Evolutionary conservation across 805 yeast species (phyloP).

Genomic region (Sugiyamaella americana): DNA sequence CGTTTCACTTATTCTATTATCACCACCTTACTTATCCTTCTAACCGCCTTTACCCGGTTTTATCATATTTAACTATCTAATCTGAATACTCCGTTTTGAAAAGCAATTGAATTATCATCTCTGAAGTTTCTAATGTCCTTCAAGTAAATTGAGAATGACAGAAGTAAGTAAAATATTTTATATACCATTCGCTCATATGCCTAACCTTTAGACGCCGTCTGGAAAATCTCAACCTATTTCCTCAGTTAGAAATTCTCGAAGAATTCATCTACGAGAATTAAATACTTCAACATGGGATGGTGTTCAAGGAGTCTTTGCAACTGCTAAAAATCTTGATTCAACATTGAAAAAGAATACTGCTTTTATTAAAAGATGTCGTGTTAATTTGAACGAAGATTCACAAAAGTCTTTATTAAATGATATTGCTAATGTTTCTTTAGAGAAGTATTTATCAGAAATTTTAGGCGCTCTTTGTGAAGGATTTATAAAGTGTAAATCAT

Average conservation of each 20-base stretch:
- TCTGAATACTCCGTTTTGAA: too few species aligned
- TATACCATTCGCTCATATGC: too few species aligned
- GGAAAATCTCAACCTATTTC: too few species aligned
- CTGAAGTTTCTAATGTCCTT: too few species aligned
- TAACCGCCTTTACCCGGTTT: too few species aligned
- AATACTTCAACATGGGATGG: constrained; percentile 54
- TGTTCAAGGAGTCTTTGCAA: constrained; percentile 25
- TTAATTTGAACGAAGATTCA: constrained; percentile 50
- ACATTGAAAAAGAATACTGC: constrained; percentile 76
- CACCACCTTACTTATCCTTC: too few species aligned
- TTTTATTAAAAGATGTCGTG: constrained; percentile 63
- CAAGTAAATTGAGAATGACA: too few species aligned
- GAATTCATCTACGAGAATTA: constrained; percentile 32
- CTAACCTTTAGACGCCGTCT: too few species aligned
- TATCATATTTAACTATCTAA: too few species aligned
- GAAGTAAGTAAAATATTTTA: too few species aligned
- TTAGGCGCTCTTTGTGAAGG: constrained; percentile 59
- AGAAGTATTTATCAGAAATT: constrained; percentile 69
- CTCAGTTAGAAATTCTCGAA: constrained; percentile 11
- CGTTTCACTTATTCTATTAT: too few species aligned
- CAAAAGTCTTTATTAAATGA: constrained; percentile 49
- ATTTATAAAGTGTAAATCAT: constrained; percentile 43
- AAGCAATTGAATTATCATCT: too few species aligned
- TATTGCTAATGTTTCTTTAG: constrained; percentile 54
- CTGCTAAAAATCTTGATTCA: constrained; percentile 42